Evolutionary conservation across 1,139 yeast genomes (phyloP), one percentile per base, ranked within the genome.

Genomic region (Candida buenavistaensis): DNA sequence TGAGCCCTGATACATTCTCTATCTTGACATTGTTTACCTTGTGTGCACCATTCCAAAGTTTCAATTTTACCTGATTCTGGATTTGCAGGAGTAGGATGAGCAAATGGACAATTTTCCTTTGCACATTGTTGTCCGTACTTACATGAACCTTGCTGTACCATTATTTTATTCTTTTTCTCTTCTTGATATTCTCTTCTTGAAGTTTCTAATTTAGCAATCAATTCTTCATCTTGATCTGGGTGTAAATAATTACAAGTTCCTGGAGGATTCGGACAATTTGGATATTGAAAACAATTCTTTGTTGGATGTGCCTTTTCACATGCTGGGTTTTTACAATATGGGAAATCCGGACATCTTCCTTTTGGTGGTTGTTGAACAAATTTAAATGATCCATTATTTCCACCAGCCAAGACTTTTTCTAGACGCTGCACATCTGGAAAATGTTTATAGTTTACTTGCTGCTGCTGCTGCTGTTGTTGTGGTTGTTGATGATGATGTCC

Each of bases 21-120:
- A 54, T 87, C 78, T 28, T 61, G 51, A 64, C 96, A 88, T 20
- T 62, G 59, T 45, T 81, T 73, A 43, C 86, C 88, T 32, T 69
- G 78, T 17, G 80, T 66, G 64, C 96, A 88, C 95, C 95, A 86
- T 45, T 80, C 82, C 38, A 79, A 64, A 14, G 74, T 72, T 15
- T 75, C 66, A 24, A 88, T 87, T 48, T 80, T 78, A 10, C 24
- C 24, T 15, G 89, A 88, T 40, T 75, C 78, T 40, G 74, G 77
- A 57, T 84, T 86, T 11, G 88, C 85, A 1, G 95, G 94, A 1
- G 96, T 86, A 31, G 96, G 96, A 54, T 88, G 96, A 19, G 90
- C 96, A 64, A 82, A 87, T 16, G 89, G 88, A 64, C 96, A 88
- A 43, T 75, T 62, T 41, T 80, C 88, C 52, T 84, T 85, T 20